A percentile compares a stretch with the other conserved stretches of the same genome.
These are phyloP conservation scores for Sphagnurus paluster DNA, from an alignment of 1,284 basidiomycete genomes.

Conservation along the genomic window DNA sequence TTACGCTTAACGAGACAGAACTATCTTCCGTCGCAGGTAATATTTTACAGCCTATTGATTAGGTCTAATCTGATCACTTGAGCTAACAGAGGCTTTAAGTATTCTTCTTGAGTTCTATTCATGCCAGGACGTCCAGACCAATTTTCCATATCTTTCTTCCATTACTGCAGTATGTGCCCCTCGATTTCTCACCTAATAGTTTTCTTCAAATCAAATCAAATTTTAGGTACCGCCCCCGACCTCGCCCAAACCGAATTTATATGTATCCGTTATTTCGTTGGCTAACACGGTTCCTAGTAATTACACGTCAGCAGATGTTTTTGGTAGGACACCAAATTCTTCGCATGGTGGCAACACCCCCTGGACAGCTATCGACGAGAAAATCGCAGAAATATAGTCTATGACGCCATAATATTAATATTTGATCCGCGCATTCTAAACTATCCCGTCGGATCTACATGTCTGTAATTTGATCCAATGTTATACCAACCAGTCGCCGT, in stretches of 20 bases:
- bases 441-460: no score
- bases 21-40: constrained; percentile 59
- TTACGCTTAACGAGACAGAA: constrained; percentile 60
- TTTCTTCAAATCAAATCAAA: constrained; percentile 7
- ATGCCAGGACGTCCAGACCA: constrained; percentile 52
- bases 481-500: constrained; percentile 25
- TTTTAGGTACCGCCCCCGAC: constrained; percentile 47
- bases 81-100: constrained; percentile 52
- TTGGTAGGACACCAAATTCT: constrained; percentile 56
- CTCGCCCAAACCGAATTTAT: constrained; percentile 22
- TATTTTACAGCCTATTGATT: constrained; percentile 14
- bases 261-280: constrained; percentile 27
- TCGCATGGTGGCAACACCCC: constrained; percentile 58
- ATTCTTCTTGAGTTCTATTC: constrained; percentile 75
- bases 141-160: constrained; percentile 49
- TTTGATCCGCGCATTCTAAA: no score
- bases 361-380: constrained; percentile 27
- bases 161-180: constrained; percentile 50
- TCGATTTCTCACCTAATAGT: constrained; percentile 3
- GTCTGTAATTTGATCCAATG: no score
- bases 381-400: no score
- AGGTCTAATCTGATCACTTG: constrained; percentile 11
- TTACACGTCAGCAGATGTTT: constrained; percentile 23
- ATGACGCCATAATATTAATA: no score
- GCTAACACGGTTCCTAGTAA: constrained; percentile 24